Evolutionary conservation across 306 rosid species (phyloP), one percentile per base, ranked within the genome.

Genomic region (Fragaria vesca): DNA sequence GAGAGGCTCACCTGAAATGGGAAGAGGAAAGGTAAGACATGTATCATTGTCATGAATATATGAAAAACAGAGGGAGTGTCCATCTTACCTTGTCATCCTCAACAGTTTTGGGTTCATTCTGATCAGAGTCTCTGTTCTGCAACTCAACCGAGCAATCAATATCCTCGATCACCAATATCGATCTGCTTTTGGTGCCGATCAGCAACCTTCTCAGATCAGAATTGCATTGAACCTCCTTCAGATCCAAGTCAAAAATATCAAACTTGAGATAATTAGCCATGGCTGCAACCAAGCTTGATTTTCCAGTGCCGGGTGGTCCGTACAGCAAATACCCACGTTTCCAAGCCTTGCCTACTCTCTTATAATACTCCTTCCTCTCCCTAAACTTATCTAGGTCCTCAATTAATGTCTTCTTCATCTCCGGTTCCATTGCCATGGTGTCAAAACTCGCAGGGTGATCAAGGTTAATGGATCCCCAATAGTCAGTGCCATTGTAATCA

Each of bases 251-350:
- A 48, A 84, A 88, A 50, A 90, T 55, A 18, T 86, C 89, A 45
- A 86, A 87, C 43, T 79, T 90, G 38, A 87, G 86, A 80, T 82
- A 79, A 73, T 86, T 88, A 55, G 89, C 88, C 86, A 88, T 83
- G 81, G 93, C 91, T 1, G 90, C 91, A 46, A 90, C 81, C 80
- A 87, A 75, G 82, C 87, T 90, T 0, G 90, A 87, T 62, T 87
- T 90, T 11, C 93, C 89, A 0, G 90, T 87, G 18, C 91, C 90
- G 12, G 91, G 90, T 0, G 89, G 91, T 28, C 89, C 91, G 46
- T 82, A 86, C 79, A 86, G 72, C 76, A 87, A 73, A 60, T 87
- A 86, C 30, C 90, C 94, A 7, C 90, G 79, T 80, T 87, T 87
- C 89, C 91, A 88, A 69, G 85, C 91, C 86, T 69, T 90, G 20